Evolutionary conservation across 768 basidiomycete species (phyloP), one percentile per base, ranked within the genome.

Genomic region (Phaffia australis): DNA sequence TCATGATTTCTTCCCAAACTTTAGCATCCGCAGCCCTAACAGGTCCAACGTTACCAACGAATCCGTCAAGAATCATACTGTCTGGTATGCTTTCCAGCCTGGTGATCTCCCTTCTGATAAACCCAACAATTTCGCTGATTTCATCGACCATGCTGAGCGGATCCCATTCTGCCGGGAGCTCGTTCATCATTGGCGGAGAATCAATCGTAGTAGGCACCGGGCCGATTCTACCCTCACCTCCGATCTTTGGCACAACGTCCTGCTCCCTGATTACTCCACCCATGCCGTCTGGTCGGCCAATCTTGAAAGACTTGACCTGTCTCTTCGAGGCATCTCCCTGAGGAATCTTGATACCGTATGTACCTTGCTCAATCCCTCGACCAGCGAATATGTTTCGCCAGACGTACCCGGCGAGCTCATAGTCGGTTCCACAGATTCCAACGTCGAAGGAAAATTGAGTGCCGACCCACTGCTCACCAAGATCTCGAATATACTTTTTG

Each of bases 371-470:
- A 19, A 61, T 55, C 7, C 67, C 61, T 35, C 67, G 56, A 5
- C 61, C 55, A 6, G 61, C 67, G 25, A 68, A 63, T 47, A 64
- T 59, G 63, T 68, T 68, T 50, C 67, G 55, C 67, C 67, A 68
- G 49, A 68, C 30, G 48, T 57, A 63, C 30, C 35, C 11, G 18
- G 67, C 67, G 14, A 68, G 62, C 5, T 63, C 56, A 21, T 35
- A 47, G 57, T 68, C 67, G 42, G 25, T 51, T 30, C 56, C 56
- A 51, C 47, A 54, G 23, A 68, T 23, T 23, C 61, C 67, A 8
- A 58, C 56, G 49, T 63, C 67, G n/a, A 68, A 68, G 16, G 61
- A 27, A 52, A 64, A 32, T 7, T 52, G 61, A 42, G 21, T 16
- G 16, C 67, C 67, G 5, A 42, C 27, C 50, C 55, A 68, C 49